Conservation (phyloP, 352 stramenopile species). For the Globisporangium orthogonon region DNA sequence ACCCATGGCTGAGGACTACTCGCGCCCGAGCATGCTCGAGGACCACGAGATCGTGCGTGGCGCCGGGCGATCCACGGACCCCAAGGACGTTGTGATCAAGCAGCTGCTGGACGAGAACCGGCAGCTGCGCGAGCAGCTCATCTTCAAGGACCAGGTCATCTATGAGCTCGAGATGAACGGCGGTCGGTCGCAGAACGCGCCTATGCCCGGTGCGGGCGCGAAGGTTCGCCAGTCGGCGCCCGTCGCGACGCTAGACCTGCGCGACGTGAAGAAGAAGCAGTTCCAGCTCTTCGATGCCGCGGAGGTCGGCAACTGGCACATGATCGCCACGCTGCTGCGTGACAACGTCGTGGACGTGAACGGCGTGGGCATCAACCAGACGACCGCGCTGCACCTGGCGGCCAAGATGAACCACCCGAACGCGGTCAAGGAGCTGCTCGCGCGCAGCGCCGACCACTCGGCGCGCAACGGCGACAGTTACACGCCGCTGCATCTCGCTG, state of each 20-base stretch:
- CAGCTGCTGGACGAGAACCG: slow-evolving; percentile 81
- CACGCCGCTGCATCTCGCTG: slow-evolving; percentile 70
- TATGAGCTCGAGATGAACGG: slow-evolving; percentile 78
- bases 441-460: slow-evolving; percentile 55
- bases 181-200: slow-evolving; percentile 21
- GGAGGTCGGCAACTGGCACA: slow-evolving; percentile 78
- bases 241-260: slow-evolving; percentile 78
- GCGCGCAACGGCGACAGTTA: slow-evolving; percentile 76
- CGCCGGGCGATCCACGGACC: slow-evolving; percentile 72
- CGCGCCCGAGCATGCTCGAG: slow-evolving; percentile 73
- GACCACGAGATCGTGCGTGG: slow-evolving; percentile 82
- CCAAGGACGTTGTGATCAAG: slow-evolving; percentile 85
- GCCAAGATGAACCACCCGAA: slow-evolving; percentile 74
- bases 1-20: slow-evolving; percentile 53
- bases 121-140: slow-evolving; percentile 65
- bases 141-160: slow-evolving; percentile 80
- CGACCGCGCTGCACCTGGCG: slow-evolving; percentile 69
- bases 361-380: slow-evolving; percentile 83
- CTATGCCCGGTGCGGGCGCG: slow-evolving; percentile 7
- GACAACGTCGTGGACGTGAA: slow-evolving; percentile 87
- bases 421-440: slow-evolving; percentile 65
- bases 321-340: slow-evolving; percentile 71
- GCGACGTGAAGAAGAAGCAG: slow-evolving; percentile 87
- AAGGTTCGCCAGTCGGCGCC: slow-evolving; percentile 53
- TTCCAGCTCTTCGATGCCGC: slow-evolving; percentile 84